phyloP scores from a whole-genome alignment of 2,329 filamentous ascomycete genomes.

The Epichloe sp. region DNA sequence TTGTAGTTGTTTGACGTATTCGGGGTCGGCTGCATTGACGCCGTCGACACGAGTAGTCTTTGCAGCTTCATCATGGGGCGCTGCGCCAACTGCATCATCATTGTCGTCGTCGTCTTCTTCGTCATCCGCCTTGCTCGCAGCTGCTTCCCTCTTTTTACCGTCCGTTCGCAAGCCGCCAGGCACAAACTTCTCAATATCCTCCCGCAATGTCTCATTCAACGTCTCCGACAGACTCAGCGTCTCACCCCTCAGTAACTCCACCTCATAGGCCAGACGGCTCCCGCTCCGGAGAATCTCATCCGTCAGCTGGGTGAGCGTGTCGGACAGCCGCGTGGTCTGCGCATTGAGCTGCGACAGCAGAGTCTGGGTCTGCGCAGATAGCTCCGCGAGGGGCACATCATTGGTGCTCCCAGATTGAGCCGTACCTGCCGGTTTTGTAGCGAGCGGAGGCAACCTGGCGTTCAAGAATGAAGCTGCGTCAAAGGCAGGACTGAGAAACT shows the following conservation, averaged over 20 bases:
- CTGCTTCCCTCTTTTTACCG: slow-evolving; percentile 13
- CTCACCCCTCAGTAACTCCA: slow-evolving; percentile 84
- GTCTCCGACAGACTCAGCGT: slow-evolving; percentile 68
- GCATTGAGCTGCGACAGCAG: slow-evolving; percentile 80
- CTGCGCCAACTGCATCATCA: slow-evolving; percentile 12
- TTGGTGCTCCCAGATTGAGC: slow-evolving; percentile 12
- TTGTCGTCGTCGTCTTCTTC: slow-evolving; percentile 9
- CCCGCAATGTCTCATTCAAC: slow-evolving; percentile 56
- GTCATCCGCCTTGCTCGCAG: not conserved
- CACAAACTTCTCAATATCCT: slow-evolving; percentile 62
- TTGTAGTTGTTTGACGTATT: slow-evolving; percentile 65
- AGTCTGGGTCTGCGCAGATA: slow-evolving; percentile 69
- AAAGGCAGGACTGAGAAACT: slow-evolving; percentile 66
- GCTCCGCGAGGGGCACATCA: slow-evolving; percentile 53
- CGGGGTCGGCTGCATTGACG: slow-evolving; percentile 34
- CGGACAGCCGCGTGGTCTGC: slow-evolving; percentile 72
- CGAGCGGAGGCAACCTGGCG: slow-evolving; percentile 56
- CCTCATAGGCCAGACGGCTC: slow-evolving; percentile 81
- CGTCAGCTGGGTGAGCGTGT: slow-evolving; percentile 73
- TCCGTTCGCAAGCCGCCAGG: slow-evolving; percentile 33
- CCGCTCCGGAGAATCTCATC: slow-evolving; percentile 90
- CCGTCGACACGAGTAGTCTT: slow-evolving; percentile 4
- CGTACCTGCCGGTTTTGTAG: slow-evolving; percentile 23
- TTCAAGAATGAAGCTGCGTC: slow-evolving; percentile 82
- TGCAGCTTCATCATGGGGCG: slow-evolving; percentile 5